Evolutionary conservation across 805 yeast species (phyloP).

Genomic region (Lachancea sp.): DNA sequence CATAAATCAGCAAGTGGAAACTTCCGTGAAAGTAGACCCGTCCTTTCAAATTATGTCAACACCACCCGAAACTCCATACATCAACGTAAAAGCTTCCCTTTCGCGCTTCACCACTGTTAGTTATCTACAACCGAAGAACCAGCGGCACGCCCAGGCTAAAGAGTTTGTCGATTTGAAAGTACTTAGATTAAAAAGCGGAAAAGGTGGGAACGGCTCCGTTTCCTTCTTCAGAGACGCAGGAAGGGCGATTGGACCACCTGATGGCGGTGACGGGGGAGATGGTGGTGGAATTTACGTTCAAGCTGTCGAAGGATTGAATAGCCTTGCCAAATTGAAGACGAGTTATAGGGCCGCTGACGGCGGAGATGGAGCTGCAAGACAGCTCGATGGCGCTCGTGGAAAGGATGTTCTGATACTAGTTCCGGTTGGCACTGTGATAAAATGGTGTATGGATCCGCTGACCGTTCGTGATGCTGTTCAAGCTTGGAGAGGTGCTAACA

Average conservation of each 20-base stretch:
- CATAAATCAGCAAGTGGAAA: background rate
- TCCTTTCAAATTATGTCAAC: constrained; percentile 11
- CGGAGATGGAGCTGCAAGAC: constrained; percentile 60
- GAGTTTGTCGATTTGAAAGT: constrained; percentile 58
- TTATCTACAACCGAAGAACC: constrained; percentile 36
- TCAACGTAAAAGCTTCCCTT: constrained; percentile 20
- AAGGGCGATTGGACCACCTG: constrained; percentile 85
- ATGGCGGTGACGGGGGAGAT: constrained; percentile 97
- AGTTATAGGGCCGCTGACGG: constrained; percentile 73
- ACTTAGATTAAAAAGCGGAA: constrained; percentile 64
- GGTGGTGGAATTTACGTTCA: constrained; percentile 86
- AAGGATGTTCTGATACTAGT: constrained; percentile 73
- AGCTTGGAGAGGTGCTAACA: constrained; percentile 12
- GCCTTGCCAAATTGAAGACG: constrained; percentile 62
- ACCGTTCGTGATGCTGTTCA: constrained; percentile 33
- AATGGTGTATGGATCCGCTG: constrained; percentile 77
- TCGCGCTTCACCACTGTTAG: constrained; percentile 25
- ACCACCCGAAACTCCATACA: constrained; percentile 21
- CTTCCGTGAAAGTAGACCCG: background rate
- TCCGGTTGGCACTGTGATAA: constrained; percentile 84
- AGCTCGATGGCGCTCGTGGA: constrained; percentile 83
- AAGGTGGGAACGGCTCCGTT: constrained; percentile 83
- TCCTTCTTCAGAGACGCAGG: constrained; percentile 86
- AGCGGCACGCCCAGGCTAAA: constrained; percentile 36
- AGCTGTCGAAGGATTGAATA: constrained; percentile 65